Conservation (phyloP, 2,329 filamentous ascomycete genomes). For the Nakataea oryzae region DNA sequence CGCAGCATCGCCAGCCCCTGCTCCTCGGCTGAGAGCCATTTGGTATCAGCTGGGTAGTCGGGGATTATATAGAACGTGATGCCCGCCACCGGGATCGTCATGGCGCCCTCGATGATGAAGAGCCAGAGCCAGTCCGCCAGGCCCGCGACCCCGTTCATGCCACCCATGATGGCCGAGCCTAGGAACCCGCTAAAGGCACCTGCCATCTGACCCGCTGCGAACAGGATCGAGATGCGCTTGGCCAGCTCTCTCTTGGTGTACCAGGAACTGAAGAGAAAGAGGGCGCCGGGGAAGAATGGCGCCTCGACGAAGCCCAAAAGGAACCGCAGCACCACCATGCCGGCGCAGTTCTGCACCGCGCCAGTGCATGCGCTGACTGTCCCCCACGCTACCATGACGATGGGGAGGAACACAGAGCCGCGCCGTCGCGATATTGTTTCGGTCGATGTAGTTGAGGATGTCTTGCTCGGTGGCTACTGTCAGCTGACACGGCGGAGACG, state of each 20-base stretch:
- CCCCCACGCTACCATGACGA: constrained; percentile 15
- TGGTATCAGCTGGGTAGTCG: constrained; percentile 43
- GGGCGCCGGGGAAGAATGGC: neutral
- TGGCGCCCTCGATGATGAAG: constrained; percentile 7
- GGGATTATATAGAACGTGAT: constrained; percentile 24
- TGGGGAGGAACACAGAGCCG: constrained; percentile 24
- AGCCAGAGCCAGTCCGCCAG: constrained; percentile 3
- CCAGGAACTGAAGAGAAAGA: constrained; percentile 6
- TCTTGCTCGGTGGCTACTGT: constrained; percentile 33
- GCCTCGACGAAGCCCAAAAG: constrained; percentile 11
- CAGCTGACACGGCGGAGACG: constrained; percentile 15
- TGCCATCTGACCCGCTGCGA: constrained; percentile 3
- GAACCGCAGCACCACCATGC: constrained; percentile 23
- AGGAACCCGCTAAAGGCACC: constrained; percentile 7
- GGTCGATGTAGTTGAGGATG: constrained; percentile 48
- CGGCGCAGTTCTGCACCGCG: constrained; percentile 6
- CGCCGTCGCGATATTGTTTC: constrained; percentile 21
- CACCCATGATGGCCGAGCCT: constrained; percentile 5
- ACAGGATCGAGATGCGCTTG: constrained; percentile 5
- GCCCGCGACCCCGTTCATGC: constrained; percentile 4
- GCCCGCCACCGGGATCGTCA: constrained; percentile 8
- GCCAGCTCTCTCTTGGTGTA: constrained; percentile 6
- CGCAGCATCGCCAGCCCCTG: constrained; percentile 31
- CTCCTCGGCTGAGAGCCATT: constrained; percentile 33
- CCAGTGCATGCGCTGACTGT: constrained; percentile 12